Evolutionary conservation across 257 asterid species (phyloP).

Genomic region (Nicotiana sylvestris): DNA sequence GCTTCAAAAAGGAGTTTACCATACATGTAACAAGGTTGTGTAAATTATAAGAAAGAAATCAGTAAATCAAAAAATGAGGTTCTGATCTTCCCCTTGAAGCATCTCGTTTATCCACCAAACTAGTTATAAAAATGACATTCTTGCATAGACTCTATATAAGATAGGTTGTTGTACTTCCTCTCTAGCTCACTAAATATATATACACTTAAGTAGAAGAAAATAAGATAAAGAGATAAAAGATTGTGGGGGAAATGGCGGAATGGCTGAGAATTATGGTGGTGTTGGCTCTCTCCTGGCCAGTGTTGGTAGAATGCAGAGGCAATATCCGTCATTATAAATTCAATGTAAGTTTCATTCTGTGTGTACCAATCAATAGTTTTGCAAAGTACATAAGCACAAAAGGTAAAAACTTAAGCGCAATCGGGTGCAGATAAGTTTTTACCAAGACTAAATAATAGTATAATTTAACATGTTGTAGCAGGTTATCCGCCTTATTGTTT

Average conservation of each 20-base stretch:
- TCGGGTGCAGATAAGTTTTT: too few species aligned
- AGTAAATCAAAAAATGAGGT: conserved; percentile 5
- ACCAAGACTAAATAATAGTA: too few species aligned
- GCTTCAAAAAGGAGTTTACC: background rate
- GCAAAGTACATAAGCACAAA: too few species aligned
- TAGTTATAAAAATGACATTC: conserved; percentile 12
- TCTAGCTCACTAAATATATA: background rate
- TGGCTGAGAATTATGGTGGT: conserved; percentile 29
- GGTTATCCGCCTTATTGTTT: background rate
- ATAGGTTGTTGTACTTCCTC: conserved; percentile 14
- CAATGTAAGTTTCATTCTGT: conserved; percentile 33
- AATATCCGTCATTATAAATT: conserved; percentile 42
- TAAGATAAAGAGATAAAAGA: background rate
- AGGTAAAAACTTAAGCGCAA: too few species aligned
- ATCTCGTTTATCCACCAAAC: conserved; percentile 27
- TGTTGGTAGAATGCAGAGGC: conserved; percentile 25
- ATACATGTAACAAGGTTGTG: conserved; percentile 8
- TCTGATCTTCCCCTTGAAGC: conserved; percentile 12
- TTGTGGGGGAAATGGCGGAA: conserved; percentile 17
- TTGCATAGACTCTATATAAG: background rate
- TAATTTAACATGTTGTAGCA: background rate
- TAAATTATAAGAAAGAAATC: conserved; percentile 17
- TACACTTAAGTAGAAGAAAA: background rate
- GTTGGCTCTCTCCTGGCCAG: conserved; percentile 26
- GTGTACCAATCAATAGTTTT: too few species aligned